Conservation (phyloP, 768 basidiomycete genomes). For the Fibroporia radiculosa region DNA sequence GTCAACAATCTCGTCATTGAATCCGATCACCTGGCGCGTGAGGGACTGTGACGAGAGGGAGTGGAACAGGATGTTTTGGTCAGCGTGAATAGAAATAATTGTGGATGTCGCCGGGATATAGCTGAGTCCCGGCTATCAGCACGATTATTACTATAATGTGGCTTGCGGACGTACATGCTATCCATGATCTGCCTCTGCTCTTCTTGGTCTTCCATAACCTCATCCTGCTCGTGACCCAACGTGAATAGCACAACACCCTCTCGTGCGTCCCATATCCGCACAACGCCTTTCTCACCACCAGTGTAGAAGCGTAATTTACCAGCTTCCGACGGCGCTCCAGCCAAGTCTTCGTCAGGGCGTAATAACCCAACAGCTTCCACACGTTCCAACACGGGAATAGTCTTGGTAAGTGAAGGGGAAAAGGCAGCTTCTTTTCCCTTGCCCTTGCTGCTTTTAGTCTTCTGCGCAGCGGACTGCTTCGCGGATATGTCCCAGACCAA, state of each 20-base stretch:
- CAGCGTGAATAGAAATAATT: slow-evolving; percentile 82
- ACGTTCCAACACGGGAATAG: slow-evolving; percentile 77
- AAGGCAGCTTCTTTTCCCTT: slow-evolving; percentile 43
- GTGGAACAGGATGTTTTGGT: slow-evolving; percentile 94
- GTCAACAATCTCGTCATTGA: slow-evolving; percentile 98
- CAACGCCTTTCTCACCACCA: slow-evolving; percentile 82
- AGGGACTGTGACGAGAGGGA: slow-evolving; percentile 61
- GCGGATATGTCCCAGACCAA: slow-evolving; percentile 81
- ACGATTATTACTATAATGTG: neutral
- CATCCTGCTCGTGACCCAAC: slow-evolving; percentile 42
- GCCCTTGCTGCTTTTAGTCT: slow-evolving; percentile 26
- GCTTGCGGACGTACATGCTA: slow-evolving; percentile 72
- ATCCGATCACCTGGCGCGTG: slow-evolving; percentile 83
- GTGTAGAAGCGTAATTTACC: slow-evolving; percentile 67
- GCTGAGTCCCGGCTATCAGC: slow-evolving; percentile 30
- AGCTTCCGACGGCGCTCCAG: slow-evolving; percentile 32
- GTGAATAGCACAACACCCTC: slow-evolving; percentile 57
- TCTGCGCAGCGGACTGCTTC: slow-evolving; percentile 18
- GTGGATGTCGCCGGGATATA: slow-evolving; percentile 58
- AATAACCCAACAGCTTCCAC: slow-evolving; percentile 82
- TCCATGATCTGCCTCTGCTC: slow-evolving; percentile 81
- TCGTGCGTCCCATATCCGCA: slow-evolving; percentile 80
- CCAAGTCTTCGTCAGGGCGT: slow-evolving; percentile 38
- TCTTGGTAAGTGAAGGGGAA: slow-evolving; percentile 60
- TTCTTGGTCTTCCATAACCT: slow-evolving; percentile 49